A percentile compares a stretch with the other conserved stretches of the same genome.
These are phyloP conservation scores for Polytrichum formosum DNA, from an alignment of 225 moss, liverwort and hornwort species.

Conservation along the genomic window DNA sequence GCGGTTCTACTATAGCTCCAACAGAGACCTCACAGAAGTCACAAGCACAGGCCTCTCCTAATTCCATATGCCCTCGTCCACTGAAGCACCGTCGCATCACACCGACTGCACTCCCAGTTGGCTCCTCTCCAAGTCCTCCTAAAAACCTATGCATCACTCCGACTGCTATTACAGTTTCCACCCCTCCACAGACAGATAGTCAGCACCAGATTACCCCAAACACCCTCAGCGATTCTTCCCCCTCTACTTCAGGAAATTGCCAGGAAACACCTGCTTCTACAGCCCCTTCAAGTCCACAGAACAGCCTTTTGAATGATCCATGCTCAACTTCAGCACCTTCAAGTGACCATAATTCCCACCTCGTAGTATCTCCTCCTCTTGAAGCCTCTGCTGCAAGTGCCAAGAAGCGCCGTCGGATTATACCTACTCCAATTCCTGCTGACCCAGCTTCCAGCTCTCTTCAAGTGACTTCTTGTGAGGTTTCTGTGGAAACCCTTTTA, in stretches of 20 bases:
- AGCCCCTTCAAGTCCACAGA: not conserved
- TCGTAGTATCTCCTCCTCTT: not conserved
- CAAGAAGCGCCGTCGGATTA: conserved; percentile 14
- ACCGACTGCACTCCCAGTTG: conserved; percentile 33
- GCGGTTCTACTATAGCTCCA: conserved; percentile 3
- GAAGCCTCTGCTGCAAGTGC: conserved; percentile 11
- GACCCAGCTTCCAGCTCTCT: conserved; percentile 5
- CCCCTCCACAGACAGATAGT: not conserved
- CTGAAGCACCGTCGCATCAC: conserved; percentile 60
- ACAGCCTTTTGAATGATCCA: not conserved
- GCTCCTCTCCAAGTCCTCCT: conserved; percentile 17
- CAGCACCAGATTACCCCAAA: not conserved
- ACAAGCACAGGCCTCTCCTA: conserved; percentile 17
- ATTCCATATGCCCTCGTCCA: conserved; percentile 36
- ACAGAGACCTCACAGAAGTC: conserved; percentile 6
- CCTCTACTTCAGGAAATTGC: conserved; percentile 1
- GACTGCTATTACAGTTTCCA: not conserved
- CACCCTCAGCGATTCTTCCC: not conserved
- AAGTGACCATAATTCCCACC: too few relatives aligned
- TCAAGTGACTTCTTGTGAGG: not conserved
- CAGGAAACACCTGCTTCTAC: not conserved
- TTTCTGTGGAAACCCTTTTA: not conserved
- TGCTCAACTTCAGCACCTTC: too few relatives aligned
- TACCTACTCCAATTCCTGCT: conserved; percentile 19
- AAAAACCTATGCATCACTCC: conserved; percentile 11